phyloP scores from a whole-genome alignment of 352 stramenopile species.

The Phytophthora colocasiae region DNA sequence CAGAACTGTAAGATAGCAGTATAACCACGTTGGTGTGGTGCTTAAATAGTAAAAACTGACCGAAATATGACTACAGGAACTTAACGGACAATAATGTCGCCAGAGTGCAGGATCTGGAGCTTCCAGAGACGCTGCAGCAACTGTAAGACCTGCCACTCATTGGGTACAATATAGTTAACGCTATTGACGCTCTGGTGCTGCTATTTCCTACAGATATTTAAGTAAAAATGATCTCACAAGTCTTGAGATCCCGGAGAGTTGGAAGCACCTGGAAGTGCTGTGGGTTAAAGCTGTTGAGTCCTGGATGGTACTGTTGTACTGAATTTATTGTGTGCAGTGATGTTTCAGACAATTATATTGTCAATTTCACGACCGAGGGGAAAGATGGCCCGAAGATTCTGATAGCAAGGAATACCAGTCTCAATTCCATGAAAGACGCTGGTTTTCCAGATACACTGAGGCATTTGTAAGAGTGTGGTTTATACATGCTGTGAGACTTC shows the following conservation, averaged over 20 bases:
- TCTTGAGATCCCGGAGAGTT: slow-evolving; percentile 27
- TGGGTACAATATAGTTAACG: neutral
- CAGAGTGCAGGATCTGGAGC: slow-evolving; percentile 17
- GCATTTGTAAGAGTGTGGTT: slow-evolving; percentile 19
- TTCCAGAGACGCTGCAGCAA: slow-evolving; percentile 24
- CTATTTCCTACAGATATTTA: slow-evolving; percentile 18
- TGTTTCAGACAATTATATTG: slow-evolving; percentile 41
- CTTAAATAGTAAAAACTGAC: slow-evolving; percentile 15
- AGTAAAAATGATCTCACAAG: slow-evolving; percentile 22
- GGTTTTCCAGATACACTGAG: slow-evolving; percentile 28
- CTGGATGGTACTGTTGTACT: neutral
- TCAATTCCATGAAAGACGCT: slow-evolving; percentile 15
- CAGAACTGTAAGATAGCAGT: slow-evolving; percentile 15
- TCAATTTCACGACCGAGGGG: slow-evolving; percentile 20
- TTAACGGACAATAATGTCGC: slow-evolving; percentile 27
- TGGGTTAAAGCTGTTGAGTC: slow-evolving; percentile 6
- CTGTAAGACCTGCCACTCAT: slow-evolving; percentile 15
- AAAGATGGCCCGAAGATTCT: slow-evolving; percentile 31
- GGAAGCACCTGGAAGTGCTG: slow-evolving; percentile 26
- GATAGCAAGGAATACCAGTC: slow-evolving; percentile 31
- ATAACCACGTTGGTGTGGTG: neutral
- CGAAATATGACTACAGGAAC: slow-evolving; percentile 26
- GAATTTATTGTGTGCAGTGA: slow-evolving; percentile 16
- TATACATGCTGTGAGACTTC: neutral
- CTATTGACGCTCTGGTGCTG: slow-evolving; percentile 11